Evolutionary conservation across 1,284 basidiomycete genomes (phyloP), one percentile per base, ranked within the genome.

Genomic region (Heliocybe sulcata): DNA sequence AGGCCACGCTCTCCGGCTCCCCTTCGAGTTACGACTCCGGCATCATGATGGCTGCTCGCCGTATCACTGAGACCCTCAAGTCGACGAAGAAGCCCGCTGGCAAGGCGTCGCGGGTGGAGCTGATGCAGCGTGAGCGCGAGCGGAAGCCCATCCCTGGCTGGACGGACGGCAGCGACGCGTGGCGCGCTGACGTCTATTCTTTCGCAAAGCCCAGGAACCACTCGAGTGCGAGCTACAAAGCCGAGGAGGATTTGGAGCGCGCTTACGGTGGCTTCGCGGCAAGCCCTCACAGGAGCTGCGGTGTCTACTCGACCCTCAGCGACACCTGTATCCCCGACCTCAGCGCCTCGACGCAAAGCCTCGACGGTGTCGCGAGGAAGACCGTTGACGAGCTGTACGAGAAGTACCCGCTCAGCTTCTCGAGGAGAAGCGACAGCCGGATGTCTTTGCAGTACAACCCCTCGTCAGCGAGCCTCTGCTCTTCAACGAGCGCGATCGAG

Each of bases 1-100:
- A 60, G 42, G 45, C 56, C 54, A 55, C 61, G 9, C 50, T 59
- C 33, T 22, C 57, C n/a, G 19, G 58, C 8, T 55, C 58, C 8
- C 57, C 60, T 45, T 67, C 68, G 29, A 64, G 65, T 38, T 81
- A 77, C 63, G 73, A 73, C 56, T 74, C 74, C 35, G 85, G 85
- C 38, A 72, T 85, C 66, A 86, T 88, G 77, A 84, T 85, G 77
- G 82, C 81, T 22, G 76, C 76, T n/a, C 74, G 69, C 54, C 77
- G 79, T 55, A 79, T 85, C 64, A 72, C 76, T 48, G 73, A 72
- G 16, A 75, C 75, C 9, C 69, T 83, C 29, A 74, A 72, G 56
- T 64, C 62, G 50, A 49, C 61, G 11, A 74, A 69, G 56, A 67
- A 69, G 59, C 55, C 63, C 14, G 56, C 57, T 3, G 52, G 56